Evolutionary conservation across 306 rosid genomes (phyloP), one percentile per base, ranked within the genome.

Genomic region (Alnus rubra): DNA sequence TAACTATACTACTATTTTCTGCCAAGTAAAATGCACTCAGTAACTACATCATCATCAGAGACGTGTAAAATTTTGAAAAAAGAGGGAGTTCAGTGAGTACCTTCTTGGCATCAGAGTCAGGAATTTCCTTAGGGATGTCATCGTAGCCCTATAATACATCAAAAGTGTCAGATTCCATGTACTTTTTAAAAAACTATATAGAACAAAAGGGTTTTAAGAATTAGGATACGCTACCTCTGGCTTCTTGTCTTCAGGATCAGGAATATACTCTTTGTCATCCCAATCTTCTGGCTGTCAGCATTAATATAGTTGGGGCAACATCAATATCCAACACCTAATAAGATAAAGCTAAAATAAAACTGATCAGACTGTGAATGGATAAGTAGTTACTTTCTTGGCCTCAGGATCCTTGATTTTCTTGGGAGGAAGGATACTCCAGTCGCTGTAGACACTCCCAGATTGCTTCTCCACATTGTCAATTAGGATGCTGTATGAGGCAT

Each of bases 191-290:
- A 28, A 23, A 12, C 76, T 72, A 74, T 8, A 56, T n/a, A 73
- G 60, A 18, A 76, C 33, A 39, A 59, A 35, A 69, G 47, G 56
- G 19, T 68, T 63, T 30, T 12, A n/a, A 28, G 31, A 78, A 68
- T 77, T 35, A 12, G 58, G 12, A 3, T 37, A 55, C 37, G 39
- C 5, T 84, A 95, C 99, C 96, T 96, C 99, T 69, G 99, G 99
- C 86, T 96, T 96, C 87, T 79, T 91, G 67, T 96, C 99, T 82
- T 96, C 99, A 0, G 99, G 98, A 50, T 96, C 99, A 45, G 98
- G 93, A 84, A 96, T 96, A 78, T 76, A 90, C 83, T 96, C 99
- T 75, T 90, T 93, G 81, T 96, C 99, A 69, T 96, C 99, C 99
- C 99, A 96, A 81, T 96, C 98, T 89, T 93, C 99, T 14, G 99